Evolutionary conservation across 352 stramenopile genomes (phyloP), one percentile per base, ranked within the genome.

Genomic region (Pilasporangium apinafurcum): DNA sequence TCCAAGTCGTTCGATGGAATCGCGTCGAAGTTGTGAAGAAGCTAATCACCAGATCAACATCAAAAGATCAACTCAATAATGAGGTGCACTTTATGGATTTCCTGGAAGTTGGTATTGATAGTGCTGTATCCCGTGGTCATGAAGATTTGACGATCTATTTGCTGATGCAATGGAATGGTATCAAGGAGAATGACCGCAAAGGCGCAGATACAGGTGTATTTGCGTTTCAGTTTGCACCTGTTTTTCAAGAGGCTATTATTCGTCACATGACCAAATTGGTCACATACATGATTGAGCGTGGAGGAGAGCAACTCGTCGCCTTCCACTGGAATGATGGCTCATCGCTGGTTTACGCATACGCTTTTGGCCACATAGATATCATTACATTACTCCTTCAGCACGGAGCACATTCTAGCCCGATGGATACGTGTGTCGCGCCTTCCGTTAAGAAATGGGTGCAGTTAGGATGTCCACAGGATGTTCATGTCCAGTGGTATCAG

Each of bases 371-470:
- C 40, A 41, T 36, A 20, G 49, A 77, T 9, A 53, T 79, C 7
- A 53, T 44, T 0, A 29, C 29, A 2, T 18, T 78, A 1, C 37
- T 86, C 34, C 31, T 74, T 4, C 27, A 55, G 5, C 44, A 67
- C n/a, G 74, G 73, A 20, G 76, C 68, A 8, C 55, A 80, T 25
- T 60, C 74, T 16, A 81, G 67, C 26, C 56, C 76, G 2, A 73
- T 73, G 14, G 61, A 75, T 16, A 66, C 59, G 8, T 81, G 68
- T 33, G 34, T 62, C 7, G 71, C 59, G 8, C 54, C 77, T 29
- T 89, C 77, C 2, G 30, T 78, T 53, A 75, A 69, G 41, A 86
- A 82, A 30, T 86, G 71, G 77, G 50, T 71, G 7, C 64, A 84
- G 25, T 81, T 71, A 39, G 73, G 65, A 1, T 80, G 67, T 13